These are phyloP conservation scores for Syzygium aqueum DNA, from an alignment of 345 rosid species.

Conservation along the genomic window DNA sequence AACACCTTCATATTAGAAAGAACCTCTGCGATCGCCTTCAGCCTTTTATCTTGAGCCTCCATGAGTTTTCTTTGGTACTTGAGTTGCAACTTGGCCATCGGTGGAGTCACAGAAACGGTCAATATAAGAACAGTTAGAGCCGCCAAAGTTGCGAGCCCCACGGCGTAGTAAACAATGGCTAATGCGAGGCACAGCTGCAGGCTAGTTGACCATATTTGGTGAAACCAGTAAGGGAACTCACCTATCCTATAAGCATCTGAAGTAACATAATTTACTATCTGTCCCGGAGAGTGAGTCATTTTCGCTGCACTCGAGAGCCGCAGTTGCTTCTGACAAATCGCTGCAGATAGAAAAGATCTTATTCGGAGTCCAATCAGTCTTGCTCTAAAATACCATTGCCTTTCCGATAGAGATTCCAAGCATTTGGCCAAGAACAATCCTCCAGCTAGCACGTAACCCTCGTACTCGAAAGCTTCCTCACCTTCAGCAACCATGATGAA, in stretches of 20 bases:
- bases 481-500: constrained; percentile 31
- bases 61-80: constrained; percentile 26
- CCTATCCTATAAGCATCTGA: constrained; percentile 39
- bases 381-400: constrained; percentile 32
- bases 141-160: constrained; percentile 35
- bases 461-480: constrained; percentile 8
- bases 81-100: constrained; percentile 26
- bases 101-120: constrained; percentile 19
- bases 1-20: constrained; percentile 38
- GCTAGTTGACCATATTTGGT: constrained; percentile 35
- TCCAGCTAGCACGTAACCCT: constrained; percentile 19
- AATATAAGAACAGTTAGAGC: constrained; percentile 17
- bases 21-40: constrained; percentile 29
- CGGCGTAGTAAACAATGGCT: constrained; percentile 18
- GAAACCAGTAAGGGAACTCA: constrained; percentile 37
- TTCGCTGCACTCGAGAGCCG: constrained; percentile 22
- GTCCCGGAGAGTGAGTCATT: constrained; percentile 23
- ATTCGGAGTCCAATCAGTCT: constrained; percentile 25
- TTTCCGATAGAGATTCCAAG: constrained; percentile 36
- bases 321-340: constrained; percentile 36
- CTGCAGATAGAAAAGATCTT: constrained; percentile 32
- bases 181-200: constrained; percentile 35
- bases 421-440: constrained; percentile 28
- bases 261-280: constrained; percentile 27
- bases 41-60: constrained; percentile 24